Conservation (phyloP, 371 early-diverging fungal genomes). For the Cokeromyces recurvatus region DNA sequence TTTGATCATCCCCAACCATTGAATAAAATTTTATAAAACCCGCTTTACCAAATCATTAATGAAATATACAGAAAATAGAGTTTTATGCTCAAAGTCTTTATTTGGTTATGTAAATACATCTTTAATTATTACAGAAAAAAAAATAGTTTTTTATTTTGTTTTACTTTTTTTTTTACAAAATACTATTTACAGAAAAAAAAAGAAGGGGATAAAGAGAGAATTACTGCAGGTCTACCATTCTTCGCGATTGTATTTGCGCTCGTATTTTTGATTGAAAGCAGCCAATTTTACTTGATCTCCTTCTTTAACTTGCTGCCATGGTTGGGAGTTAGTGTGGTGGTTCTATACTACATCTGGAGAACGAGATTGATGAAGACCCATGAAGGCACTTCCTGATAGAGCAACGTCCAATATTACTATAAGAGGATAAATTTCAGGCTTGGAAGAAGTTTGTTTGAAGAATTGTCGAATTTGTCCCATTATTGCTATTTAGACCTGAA, state of each 20-base stretch:
- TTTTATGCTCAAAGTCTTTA: no score
- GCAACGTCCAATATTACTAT: conserved; percentile 25
- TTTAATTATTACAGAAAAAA: no score
- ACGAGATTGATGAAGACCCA: conserved; percentile 17
- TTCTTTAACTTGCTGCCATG: conserved; percentile 29
- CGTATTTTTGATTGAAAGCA: conserved; percentile 27
- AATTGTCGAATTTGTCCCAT: conserved; percentile 14
- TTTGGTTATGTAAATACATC: no score
- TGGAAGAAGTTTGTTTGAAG: conserved; percentile 17
- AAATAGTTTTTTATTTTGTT: no score
- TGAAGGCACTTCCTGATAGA: conserved; percentile 17
- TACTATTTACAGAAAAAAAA: no score
- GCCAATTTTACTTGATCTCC: conserved; percentile 30
- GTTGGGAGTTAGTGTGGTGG: conserved; percentile 22
- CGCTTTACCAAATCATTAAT: no score
- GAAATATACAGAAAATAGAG: no score
- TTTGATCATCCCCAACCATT: no score
- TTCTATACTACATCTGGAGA: conserved; percentile 35
- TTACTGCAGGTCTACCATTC: conserved; percentile 6
- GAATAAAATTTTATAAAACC: no score
- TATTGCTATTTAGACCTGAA: no score
- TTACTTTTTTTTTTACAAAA: no score
- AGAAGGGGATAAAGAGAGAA: no score
- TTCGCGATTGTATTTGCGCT: conserved; percentile 18
- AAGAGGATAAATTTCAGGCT: conserved; percentile 33